Evolutionary conservation across 1,284 basidiomycete genomes (phyloP), one percentile per base, ranked within the genome.

Genomic region (Rhodotorula sp.): DNA sequence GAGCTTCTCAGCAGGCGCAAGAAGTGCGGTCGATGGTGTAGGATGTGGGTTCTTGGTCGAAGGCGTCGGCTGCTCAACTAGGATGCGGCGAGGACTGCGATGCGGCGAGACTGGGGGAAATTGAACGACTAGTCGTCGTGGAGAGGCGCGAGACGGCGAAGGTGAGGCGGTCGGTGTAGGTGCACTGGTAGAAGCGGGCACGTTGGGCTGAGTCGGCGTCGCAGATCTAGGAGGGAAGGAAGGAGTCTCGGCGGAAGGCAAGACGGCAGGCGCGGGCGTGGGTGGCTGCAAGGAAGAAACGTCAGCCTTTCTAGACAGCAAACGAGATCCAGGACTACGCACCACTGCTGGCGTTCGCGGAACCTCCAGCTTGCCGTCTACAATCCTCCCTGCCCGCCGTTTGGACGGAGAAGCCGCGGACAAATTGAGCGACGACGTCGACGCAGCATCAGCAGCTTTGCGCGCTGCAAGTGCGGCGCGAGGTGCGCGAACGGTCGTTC

Each of bases 61-160:
- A 16, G 16, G 30, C 54, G 30, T 2, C 30, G 22, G 59, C 28
- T 59, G 57, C 28, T 48, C 52, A 40, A 55, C 37, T n/a, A 58
- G 53, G 1, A 69, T 64, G 4, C 68, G 64, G 10, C 64, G 64
- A 5, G 68, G 68, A n/a, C 68, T 69, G 24, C 68, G 63, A 4
- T 52, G 44, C 6, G 69, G 69, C 4, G 59, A 67, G 11, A 37
- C 31, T 4, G 65, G 51, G 2, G 61, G 46, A 7, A 24, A 53
- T 3, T 28, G 11, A 2, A 50, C 20, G 7, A 16, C 37, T 1
- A 28, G 1, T 2, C 37, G 69, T 7, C 62, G 58, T 2, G 65
- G 62, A 0, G 58, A 60, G n/a, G 47, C 11, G 16, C 31, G 51
- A 15, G 13, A n/a, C 24, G 59, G 24, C 4, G 37, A 34, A 20